Evolutionary conservation across 768 basidiomycete genomes (phyloP), one percentile per base, ranked within the genome.

Genomic region (Amanita thiersii): DNA sequence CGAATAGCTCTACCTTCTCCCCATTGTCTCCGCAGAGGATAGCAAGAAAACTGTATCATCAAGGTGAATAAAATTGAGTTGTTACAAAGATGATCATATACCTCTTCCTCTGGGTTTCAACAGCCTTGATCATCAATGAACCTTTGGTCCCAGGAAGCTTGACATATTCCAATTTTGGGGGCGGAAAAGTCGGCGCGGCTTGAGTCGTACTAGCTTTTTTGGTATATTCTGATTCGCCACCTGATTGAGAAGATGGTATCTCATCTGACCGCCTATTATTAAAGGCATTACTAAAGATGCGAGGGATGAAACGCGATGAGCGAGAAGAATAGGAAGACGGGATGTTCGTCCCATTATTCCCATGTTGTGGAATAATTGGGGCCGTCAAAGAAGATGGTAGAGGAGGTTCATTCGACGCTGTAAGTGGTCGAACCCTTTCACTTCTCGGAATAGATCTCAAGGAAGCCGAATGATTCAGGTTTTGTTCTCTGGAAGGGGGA

Each of bases 1-100:
- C 90, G 59, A 93, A 94, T 8, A 94, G 66, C 54, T 94, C 90
- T 35, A 94, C 89, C 54, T 92, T 89, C 65, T 93, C 90, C 11
- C 88, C 91, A 49, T 79, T 84, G 24, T 93, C 91, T 14, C 90
- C 90, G 49, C 91, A 93, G 0, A 94, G 73, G 52, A 93, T 92
- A 6, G 91, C 90, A 17, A 94, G 73, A 66, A 93, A 94, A 59
- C 88, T 91, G 47, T 17, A 40, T 38, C 30, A 39, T n/a, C n/a
- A 38, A 24, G 21, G 28, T 38, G 48, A 20, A 4, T 32, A 10
- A 32, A 37, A 44, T 36, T 23, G 41, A 21, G 43, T 12, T 9
- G 34, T 5, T n/a, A 37, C 35, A 41, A 37, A 14, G 20, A 47
- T 35, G 9, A 25, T 33, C 43, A 48, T 60, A 41, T 28, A 84